Conservation (phyloP, 2,329 filamentous ascomycete genomes). For the Aschersonia sp. region DNA sequence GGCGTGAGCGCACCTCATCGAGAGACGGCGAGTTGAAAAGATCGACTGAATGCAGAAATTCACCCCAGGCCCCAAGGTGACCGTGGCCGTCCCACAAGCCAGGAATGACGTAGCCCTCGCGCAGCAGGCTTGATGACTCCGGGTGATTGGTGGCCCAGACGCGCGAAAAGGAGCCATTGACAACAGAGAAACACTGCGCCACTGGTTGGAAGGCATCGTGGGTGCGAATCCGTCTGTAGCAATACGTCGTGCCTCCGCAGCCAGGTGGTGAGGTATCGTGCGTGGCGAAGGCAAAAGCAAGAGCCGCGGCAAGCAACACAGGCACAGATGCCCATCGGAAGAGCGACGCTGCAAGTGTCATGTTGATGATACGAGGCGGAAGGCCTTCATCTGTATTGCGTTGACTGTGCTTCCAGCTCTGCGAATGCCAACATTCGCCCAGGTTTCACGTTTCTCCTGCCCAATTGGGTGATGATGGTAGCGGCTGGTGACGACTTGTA, state of each 20-base stretch:
- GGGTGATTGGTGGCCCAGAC: constrained; percentile 21
- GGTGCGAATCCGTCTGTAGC: constrained; percentile 24
- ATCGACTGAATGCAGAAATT: constrained; percentile 51
- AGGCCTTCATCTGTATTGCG: background rate
- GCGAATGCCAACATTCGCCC: no score
- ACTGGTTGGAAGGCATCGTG: constrained; percentile 18
- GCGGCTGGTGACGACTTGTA: no score
- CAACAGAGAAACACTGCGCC: constrained; percentile 41
- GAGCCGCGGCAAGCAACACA: background rate
- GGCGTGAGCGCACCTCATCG: constrained; percentile 35
- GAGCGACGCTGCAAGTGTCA: background rate
- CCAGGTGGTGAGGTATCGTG: background rate
- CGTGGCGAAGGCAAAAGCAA: background rate
- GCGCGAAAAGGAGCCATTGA: constrained; percentile 32
- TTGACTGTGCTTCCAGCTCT: no score
- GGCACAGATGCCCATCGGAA: background rate
- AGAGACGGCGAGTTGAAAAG: constrained; percentile 44
- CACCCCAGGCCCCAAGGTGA: constrained; percentile 50
- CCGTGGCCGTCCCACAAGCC: constrained; percentile 60
- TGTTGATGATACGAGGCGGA: background rate
- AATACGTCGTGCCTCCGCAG: constrained; percentile 10
- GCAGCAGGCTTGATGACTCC: background rate
- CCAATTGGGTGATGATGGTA: no score
- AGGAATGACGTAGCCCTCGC: constrained; percentile 42
- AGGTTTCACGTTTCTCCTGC: no score